Evolutionary conservation across 257 asterid genomes (phyloP).

Genomic region (Lycium ferocissimum): DNA sequence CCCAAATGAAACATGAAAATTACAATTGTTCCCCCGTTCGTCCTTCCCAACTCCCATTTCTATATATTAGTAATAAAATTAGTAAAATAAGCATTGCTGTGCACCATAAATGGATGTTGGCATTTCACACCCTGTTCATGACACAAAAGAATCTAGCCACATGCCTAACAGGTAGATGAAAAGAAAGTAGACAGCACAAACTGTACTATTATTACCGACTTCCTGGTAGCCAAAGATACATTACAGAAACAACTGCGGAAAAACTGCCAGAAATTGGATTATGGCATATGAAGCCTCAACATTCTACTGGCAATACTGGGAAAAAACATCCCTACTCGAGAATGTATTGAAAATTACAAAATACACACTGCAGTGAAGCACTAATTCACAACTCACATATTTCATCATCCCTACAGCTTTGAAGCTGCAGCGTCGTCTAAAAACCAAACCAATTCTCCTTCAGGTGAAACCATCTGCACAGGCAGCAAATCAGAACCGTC

Average conservation of each 20-base stretch:
- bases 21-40: too few relatives aligned
- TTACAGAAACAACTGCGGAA: background rate
- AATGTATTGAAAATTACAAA: conserved; percentile 6
- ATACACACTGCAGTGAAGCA: background rate
- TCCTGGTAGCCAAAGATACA: background rate
- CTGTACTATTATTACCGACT: background rate
- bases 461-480: conserved; percentile 76
- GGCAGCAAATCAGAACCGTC: conserved; percentile 65
- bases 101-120: too few relatives aligned
- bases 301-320: background rate
- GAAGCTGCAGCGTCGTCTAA: conserved; percentile 95
- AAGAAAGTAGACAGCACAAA: background rate
- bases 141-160: background rate
- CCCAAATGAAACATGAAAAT: too few relatives aligned
- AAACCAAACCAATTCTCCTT: conserved; percentile 84
- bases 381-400: background rate
- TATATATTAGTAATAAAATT: too few relatives aligned
- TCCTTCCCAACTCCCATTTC: too few relatives aligned
- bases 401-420: conserved; percentile 52
- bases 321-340: background rate
- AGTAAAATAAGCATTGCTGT: too few relatives aligned
- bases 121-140: background rate
- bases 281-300: conserved; percentile 7
- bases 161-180: background rate
- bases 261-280: background rate